Percentiles rank a stretch among this genome's conserved stretches.
phyloP scores from a whole-genome alignment of 306 rosid species.

The Senna tora region DNA sequence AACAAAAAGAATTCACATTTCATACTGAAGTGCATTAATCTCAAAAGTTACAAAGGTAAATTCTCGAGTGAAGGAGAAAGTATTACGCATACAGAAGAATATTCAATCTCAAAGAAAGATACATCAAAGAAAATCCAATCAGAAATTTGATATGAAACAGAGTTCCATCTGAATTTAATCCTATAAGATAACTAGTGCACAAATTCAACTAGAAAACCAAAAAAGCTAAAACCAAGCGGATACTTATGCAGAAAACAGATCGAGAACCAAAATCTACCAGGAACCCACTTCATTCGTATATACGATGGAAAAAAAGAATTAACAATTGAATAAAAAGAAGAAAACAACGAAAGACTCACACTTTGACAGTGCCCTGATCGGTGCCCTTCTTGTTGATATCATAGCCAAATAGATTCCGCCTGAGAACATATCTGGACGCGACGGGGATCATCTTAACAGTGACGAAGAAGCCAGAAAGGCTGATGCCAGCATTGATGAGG shows the following conservation, averaged over 20 bases:
- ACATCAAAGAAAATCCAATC: conserved; percentile 1
- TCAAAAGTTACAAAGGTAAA: conserved; percentile 11
- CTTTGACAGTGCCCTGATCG: conserved; percentile 74
- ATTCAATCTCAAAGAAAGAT: neutral
- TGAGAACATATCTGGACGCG: conserved; percentile 76
- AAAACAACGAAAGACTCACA: conserved; percentile 52
- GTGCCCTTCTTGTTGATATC: conserved; percentile 96
- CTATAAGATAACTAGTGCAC: conserved; percentile 19
- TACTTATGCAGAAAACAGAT: neutral
- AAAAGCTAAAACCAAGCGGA: neutral
- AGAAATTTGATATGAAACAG: neutral
- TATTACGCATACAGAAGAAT: conserved; percentile 1
- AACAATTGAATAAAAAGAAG: neutral
- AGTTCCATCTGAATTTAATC: conserved; percentile 8
- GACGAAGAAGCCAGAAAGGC: conserved; percentile 62
- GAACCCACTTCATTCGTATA: neutral
- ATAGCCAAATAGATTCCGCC: conserved; percentile 76
- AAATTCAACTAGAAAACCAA: neutral
- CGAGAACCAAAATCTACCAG: conserved; percentile 33
- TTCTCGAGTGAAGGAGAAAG: conserved; percentile 12
- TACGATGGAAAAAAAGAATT: neutral
- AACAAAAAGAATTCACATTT: neutral
- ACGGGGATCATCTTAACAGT: conserved; percentile 81
- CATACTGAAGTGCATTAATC: conserved; percentile 13
- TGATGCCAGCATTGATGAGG: conserved; percentile 73